Conservation (phyloP, 495 filamentous ascomycete species). For the Filosporella fistucella region DNA sequence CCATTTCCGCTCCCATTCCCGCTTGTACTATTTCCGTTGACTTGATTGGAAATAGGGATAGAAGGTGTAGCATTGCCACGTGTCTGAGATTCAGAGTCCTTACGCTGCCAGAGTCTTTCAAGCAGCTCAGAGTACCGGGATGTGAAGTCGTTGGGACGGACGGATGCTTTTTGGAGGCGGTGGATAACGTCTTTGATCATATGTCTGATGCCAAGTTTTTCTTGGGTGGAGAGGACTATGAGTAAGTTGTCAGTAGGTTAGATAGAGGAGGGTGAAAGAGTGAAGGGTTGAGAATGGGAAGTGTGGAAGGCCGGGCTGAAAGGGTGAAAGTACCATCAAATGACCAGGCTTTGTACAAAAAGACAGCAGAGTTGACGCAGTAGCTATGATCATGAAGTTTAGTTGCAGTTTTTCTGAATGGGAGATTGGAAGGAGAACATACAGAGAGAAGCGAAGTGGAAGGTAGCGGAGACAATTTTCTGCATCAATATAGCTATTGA, state of each 20-base stretch:
- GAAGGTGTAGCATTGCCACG: neutral
- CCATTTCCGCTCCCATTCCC: no score
- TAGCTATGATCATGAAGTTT: conserved; percentile 6
- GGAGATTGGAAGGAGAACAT: conserved; percentile 18
- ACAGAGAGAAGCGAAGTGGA: conserved; percentile 52
- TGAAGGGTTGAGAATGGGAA: neutral
- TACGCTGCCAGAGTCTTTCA: conserved; percentile 13
- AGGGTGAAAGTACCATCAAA: no score
- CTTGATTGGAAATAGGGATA: neutral
- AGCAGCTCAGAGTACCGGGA: conserved; percentile 15
- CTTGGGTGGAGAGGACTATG: conserved; percentile 12
- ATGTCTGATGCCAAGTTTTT: conserved; percentile 17
- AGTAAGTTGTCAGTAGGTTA: no score
- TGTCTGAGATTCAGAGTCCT: conserved; percentile 5
- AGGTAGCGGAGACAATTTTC: conserved; percentile 51
- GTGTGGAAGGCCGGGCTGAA: no score
- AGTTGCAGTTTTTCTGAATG: neutral
- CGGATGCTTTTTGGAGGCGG: conserved; percentile 11
- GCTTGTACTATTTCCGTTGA: neutral
- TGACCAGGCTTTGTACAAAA: conserved; percentile 14
- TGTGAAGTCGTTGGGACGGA: conserved; percentile 13
- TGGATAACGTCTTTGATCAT: conserved; percentile 18
- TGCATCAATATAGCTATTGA: conserved; percentile 47
- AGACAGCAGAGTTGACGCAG: conserved; percentile 17
- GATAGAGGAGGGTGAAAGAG: no score